A percentile compares a stretch with the other conserved stretches of the same genome.
These are phyloP conservation scores for Ceratobasidium sp. DNA, from an alignment of 1,284 basidiomycete species.

Conservation along the genomic window DNA sequence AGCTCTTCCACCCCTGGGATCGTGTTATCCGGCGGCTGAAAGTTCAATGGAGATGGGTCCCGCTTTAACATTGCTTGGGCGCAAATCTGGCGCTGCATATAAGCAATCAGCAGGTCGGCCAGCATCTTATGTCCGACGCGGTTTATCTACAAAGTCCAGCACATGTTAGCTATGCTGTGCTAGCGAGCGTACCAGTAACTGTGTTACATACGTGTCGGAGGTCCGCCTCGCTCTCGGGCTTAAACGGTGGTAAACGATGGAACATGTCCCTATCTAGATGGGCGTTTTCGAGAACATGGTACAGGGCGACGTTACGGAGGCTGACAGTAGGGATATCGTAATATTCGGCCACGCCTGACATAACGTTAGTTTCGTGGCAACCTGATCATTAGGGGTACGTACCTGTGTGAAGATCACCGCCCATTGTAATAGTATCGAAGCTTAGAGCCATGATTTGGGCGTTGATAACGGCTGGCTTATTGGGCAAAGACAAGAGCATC, in stretches of 20 bases:
- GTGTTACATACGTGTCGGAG: conserved; percentile 44
- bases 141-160: conserved; percentile 40
- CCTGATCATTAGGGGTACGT: not conserved
- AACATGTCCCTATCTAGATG: conserved; percentile 42
- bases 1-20: conserved; percentile 50
- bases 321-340: conserved; percentile 46
- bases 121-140: conserved; percentile 46
- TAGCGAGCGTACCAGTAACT: not conserved
- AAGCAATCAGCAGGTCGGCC: conserved; percentile 54
- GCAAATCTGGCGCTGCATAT: conserved; percentile 56
- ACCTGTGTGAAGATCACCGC: conserved; percentile 47
- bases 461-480: conserved; percentile 46
- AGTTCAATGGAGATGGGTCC: conserved; percentile 47
- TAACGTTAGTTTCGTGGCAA: not conserved
- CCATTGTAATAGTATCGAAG: conserved; percentile 45
- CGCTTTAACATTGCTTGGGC: conserved; percentile 51
- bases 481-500: conserved; percentile 43
- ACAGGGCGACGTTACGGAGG: conserved; percentile 45
- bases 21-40: conserved; percentile 47
- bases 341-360: conserved; percentile 44
- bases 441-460: conserved; percentile 44
- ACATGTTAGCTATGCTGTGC: not conserved
- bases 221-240: conserved; percentile 39
- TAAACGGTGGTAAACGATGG: conserved; percentile 36
- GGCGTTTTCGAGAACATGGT: conserved; percentile 43